Conservation (phyloP, 2,329 filamentous ascomycete species). For the Microsporum canis region DNA sequence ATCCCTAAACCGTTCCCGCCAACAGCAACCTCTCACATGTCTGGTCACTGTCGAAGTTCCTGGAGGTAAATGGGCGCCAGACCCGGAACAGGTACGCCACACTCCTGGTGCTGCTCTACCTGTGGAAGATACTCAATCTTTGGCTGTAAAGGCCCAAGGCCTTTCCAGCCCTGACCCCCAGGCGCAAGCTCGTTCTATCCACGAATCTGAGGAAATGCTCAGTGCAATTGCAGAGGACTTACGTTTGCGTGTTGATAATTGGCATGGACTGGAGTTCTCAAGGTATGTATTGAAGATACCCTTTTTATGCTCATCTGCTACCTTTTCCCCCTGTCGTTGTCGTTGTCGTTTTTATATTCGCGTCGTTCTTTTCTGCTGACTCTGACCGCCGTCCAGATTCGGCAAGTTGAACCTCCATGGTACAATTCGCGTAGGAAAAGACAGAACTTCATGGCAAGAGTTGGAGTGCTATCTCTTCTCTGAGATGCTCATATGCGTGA, state of each 20-base stretch:
- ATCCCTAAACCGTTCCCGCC: constrained; percentile 78
- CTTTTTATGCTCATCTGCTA: no score
- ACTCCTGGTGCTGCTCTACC: constrained; percentile 41
- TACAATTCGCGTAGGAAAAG: constrained; percentile 85
- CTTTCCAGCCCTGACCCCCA: background rate
- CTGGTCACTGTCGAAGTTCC: constrained; percentile 88
- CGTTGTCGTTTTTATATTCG: constrained; percentile 1
- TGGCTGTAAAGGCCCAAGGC: constrained; percentile 31
- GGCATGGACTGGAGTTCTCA: constrained; percentile 90
- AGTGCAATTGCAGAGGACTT: constrained; percentile 80
- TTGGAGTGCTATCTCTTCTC: constrained; percentile 93
- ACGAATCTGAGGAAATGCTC: constrained; percentile 64
- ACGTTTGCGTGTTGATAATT: constrained; percentile 84
- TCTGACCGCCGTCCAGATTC: constrained; percentile 46
- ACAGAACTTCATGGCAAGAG: constrained; percentile 94
- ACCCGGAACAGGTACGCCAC: constrained; percentile 62
- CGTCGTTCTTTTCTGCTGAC: constrained; percentile 1
- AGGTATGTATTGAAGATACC: constrained; percentile 39
- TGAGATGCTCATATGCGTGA: constrained; percentile 99
- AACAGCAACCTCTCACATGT: constrained; percentile 91
- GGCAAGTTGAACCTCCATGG: constrained; percentile 85
- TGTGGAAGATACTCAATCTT: constrained; percentile 42
- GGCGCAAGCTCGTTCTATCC: constrained; percentile 44
- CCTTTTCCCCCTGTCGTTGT: background rate
- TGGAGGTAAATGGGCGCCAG: constrained; percentile 79